Percentiles rank a stretch among this genome's conserved stretches.
Evolutionary conservation across 2,329 filamentous ascomycete species (phyloP).

Genomic region (Xylaria sp.): DNA sequence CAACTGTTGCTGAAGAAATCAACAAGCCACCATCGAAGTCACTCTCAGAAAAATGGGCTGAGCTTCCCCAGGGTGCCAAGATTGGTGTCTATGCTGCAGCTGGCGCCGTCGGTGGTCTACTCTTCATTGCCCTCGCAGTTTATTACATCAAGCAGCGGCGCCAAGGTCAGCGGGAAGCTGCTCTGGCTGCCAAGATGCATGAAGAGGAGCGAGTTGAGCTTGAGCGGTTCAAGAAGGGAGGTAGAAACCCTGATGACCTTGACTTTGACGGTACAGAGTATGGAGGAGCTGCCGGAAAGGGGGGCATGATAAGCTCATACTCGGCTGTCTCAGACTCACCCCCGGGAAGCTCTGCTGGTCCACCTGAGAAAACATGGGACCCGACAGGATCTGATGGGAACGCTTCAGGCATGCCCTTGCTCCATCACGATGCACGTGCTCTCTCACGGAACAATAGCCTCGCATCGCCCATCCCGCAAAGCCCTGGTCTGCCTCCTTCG

Average conservation of each 20-base stretch:
- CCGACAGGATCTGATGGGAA: constrained; percentile 30
- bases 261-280: constrained; percentile 35
- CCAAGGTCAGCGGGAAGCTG: constrained; percentile 62
- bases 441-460: constrained; percentile 39
- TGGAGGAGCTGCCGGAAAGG: constrained; percentile 29
- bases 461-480: constrained; percentile 38
- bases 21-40: constrained; percentile 52
- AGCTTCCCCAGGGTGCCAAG: constrained; percentile 61
- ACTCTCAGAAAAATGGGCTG: constrained; percentile 63
- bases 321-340: constrained; percentile 35
- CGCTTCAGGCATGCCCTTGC: constrained; percentile 27
- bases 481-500: constrained; percentile 39
- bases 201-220: constrained; percentile 62
- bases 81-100: constrained; percentile 62
- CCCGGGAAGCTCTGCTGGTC: constrained; percentile 37
- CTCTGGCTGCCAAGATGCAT: constrained; percentile 55
- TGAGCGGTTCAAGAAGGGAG: constrained; percentile 59
- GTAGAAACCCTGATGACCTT: constrained; percentile 58
- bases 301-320: constrained; percentile 33
- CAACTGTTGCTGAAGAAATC: constrained; percentile 61
- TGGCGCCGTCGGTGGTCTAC: constrained; percentile 54
- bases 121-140: constrained; percentile 53
- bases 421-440: constrained; percentile 21
- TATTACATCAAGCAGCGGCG: constrained; percentile 67
- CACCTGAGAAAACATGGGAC: constrained; percentile 37